Conservation (phyloP, 352 stramenopile genomes). For the Plasmopara muralis region DNA sequence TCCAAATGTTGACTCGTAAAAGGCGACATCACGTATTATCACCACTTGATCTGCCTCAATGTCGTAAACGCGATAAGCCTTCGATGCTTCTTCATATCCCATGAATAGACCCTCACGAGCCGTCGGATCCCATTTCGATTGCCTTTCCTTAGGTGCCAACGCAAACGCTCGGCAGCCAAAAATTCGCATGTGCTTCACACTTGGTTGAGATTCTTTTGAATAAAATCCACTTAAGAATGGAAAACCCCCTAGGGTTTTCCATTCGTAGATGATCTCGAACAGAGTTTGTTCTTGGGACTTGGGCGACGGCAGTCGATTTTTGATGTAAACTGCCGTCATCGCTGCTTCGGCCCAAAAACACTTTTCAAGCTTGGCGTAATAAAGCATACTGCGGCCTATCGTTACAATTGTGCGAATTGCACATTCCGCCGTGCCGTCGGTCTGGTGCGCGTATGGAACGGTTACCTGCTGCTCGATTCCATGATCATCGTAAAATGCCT, state of each 20-base stretch:
- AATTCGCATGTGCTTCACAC: conserved; percentile 9
- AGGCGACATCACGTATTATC: neutral
- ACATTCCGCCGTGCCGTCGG: conserved; percentile 7
- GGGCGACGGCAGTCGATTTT: too few relatives aligned
- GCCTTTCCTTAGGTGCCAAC: conserved; percentile 3
- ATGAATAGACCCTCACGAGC: neutral
- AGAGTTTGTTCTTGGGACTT: neutral
- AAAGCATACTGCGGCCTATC: too few relatives aligned
- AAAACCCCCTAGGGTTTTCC: too few relatives aligned
- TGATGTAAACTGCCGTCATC: too few relatives aligned
- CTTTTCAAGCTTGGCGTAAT: too few relatives aligned
- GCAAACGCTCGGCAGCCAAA: neutral
- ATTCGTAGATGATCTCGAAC: conserved; percentile 5
- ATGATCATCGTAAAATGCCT: conserved; percentile 3
- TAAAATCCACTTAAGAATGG: too few relatives aligned
- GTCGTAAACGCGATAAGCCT: conserved; percentile 7
- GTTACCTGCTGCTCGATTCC: conserved; percentile 12
- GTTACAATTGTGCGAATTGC: neutral
- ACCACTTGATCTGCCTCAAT: conserved; percentile 2
- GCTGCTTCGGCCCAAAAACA: too few relatives aligned
- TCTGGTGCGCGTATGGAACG: conserved; percentile 12
- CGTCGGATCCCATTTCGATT: conserved; percentile 7
- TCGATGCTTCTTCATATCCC: conserved; percentile 4
- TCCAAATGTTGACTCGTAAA: conserved; percentile 1
- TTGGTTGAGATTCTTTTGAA: too few relatives aligned